Evolutionary conservation across 2,329 filamentous ascomycete genomes (phyloP).

Genomic region (Phialophora expanda): DNA sequence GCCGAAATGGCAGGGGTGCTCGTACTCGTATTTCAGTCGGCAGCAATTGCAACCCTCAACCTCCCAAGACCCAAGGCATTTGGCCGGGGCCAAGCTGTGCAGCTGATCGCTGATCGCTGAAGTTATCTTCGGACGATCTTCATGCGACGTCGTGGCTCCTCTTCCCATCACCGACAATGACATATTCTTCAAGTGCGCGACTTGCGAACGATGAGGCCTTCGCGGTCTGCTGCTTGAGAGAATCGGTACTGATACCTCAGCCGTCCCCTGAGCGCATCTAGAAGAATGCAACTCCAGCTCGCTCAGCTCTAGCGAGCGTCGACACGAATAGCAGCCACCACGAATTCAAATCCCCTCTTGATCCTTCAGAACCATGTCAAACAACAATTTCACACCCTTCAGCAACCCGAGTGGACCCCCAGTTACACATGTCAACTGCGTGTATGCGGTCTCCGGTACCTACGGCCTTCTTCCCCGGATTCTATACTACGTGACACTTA

Average conservation of each 20-base stretch:
- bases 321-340: background rate
- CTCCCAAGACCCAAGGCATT: background rate
- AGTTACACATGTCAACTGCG: conserved; percentile 33
- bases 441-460: conserved; percentile 40
- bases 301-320: background rate
- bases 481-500: conserved; percentile 41
- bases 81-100: conserved; percentile 7
- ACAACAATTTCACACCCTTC: conserved; percentile 18
- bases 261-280: background rate
- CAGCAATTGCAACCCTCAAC: conserved; percentile 17
- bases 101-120: background rate
- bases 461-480: conserved; percentile 41
- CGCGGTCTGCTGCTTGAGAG: conserved; percentile 4
- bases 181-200: background rate
- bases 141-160: background rate
- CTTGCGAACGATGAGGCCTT: background rate
- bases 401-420: conserved; percentile 12
- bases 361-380: conserved; percentile 22
- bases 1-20: background rate
- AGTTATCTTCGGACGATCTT: background rate
- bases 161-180: background rate
- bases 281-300: background rate
- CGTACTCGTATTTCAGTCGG: conserved; percentile 19
- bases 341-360: background rate
- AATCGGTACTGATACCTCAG: background rate